Evolutionary conservation across 306 rosid genomes (phyloP), one percentile per base, ranked within the genome.

Genomic region (Alnus glutinosa): DNA sequence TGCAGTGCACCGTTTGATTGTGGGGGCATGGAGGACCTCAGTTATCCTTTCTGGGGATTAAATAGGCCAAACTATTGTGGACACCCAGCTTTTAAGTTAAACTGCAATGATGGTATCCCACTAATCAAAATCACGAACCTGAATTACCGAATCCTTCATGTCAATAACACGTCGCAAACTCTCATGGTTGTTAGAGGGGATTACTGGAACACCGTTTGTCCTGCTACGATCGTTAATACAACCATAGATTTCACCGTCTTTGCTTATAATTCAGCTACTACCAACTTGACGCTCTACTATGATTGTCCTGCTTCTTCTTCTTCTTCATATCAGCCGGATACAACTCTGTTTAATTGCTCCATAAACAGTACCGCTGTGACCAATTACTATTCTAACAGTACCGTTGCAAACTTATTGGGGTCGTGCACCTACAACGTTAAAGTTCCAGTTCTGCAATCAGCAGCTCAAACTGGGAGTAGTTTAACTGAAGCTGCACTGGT

Each of bases 41-140:
- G 64, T 8, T 89, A 85, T 44, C 93, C 92, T 66, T 91, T 89
- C 74, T 89, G 85, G 89, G 89, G 85, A 30, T 64, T 78, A 1
- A 72, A 39, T 76, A 86, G 84, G 46, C 84, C 90, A 7, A 44
- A 55, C 3, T 81, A 85, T 50, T 87, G 93, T 64, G 90, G 93
- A 75, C 87, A 79, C 75, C 93, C 93, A 6, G 69, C 76, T 1
- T 89, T 89, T 76, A 14, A 79, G 79, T 79, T 89, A 36, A 42
- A 69, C 70, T 89, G 96, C 81, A 59, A 5, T 2, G 71, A 68
- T 9, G 85, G 81, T 46, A 46, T 46, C 15, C 87, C 85, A 6
- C 61, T 9, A 2, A 70, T 89, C 73, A 66, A 46, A 34, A 81
- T 88, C 44, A 9, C 16, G 9, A 15, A 46, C 9, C 37, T 73